Evolutionary conservation across 2,329 filamentous ascomycete genomes (phyloP), one percentile per base, ranked within the genome.

Genomic region (Pezicula neosporulosa): DNA sequence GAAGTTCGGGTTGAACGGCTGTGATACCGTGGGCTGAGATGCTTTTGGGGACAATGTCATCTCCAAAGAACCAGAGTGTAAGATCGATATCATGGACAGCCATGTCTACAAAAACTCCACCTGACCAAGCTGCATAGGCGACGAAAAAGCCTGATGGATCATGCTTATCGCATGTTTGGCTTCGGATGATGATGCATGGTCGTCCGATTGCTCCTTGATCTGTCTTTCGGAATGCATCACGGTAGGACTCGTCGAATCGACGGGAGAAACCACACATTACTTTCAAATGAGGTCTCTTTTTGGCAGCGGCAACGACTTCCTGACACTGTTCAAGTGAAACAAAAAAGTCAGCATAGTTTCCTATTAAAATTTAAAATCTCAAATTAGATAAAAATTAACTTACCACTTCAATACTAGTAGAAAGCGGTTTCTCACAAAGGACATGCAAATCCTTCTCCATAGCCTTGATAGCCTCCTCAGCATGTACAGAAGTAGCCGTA

Each of bases 91-190:
- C 85, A 70, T 87, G 85, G 60, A 87, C 81, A 49, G 78, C 81
- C 69, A 80, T 84, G 71, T 87, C 85, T 52, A 87, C 84, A 59
- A 87, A 87, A 63, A 87, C 85, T 28, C 83, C 83, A 38, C 85
- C 84, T 3, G 73, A 78, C 68, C 78, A 82, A 57, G 81, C 72
- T 15, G 84, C 81, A 67, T 87, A 87, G 18, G 76, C 72, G 49
- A 87, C 82, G 65, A 86, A 87, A 73, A 86, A 87, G 44, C 83
- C 83, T 0, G 74, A 75, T 0, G 81, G 79, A 52, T 86, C 81
- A 51, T 80, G 74, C 63, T 82, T 83, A 68, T 87, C 83, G 67
- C 82, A 85, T 0, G 83, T 87, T 66, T 87, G 83, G 46, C 75
- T 80, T 57, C 82, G 80, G 58, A 87, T 71, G 35, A 87, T 71